These are phyloP conservation scores for Brassica rapa DNA, from an alignment of 345 rosid species.

Conservation along the genomic window DNA sequence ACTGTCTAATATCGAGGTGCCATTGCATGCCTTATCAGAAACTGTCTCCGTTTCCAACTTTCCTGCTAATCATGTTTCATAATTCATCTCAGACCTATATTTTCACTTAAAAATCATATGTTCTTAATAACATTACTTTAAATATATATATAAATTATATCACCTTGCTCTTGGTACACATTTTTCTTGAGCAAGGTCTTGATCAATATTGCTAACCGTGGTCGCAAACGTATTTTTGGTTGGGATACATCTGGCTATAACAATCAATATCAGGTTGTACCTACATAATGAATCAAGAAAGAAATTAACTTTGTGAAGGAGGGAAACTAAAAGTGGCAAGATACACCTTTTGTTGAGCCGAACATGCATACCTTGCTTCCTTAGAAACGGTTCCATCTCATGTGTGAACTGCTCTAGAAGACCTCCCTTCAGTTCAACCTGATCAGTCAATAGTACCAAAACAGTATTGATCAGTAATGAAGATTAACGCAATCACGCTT, in stretches of 20 bases:
- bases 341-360: constrained; percentile 72
- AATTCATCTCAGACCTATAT: too few species aligned
- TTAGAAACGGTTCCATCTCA: too few species aligned
- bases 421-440: constrained; percentile 84
- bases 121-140: too few species aligned
- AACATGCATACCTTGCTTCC: constrained; percentile 58
- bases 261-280: constrained; percentile 43
- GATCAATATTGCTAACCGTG: too few species aligned
- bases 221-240: too few species aligned
- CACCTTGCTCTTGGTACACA: too few species aligned
- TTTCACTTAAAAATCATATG: too few species aligned
- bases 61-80: too few species aligned
- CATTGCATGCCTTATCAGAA: not conserved
- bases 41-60: not conserved
- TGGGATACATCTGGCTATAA: too few species aligned
- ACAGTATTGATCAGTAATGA: not conserved
- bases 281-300: constrained; percentile 43
- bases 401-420: constrained; percentile 11
- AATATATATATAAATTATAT: too few species aligned
- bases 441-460: not conserved
- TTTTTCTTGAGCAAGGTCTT: constrained; percentile 17
- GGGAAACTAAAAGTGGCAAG: not conserved
- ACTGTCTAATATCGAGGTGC: not conserved
- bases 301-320: not conserved
- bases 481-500: too few species aligned